Conservation (phyloP, 768 basidiomycete species). For the Boletus reticulatus region DNA sequence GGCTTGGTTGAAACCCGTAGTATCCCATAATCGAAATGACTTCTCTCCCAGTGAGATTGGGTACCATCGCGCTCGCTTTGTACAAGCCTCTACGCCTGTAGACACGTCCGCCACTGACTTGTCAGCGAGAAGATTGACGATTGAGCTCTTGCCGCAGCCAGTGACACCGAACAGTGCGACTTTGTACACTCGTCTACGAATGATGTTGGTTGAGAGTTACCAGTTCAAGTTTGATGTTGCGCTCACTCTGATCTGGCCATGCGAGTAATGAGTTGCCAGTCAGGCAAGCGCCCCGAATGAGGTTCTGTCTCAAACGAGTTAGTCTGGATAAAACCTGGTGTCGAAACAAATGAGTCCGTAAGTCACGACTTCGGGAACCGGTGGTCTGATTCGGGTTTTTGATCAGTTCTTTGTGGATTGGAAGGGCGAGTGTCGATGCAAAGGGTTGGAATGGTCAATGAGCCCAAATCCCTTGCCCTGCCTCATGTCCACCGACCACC, state of each 20-base stretch:
- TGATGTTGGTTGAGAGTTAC: not conserved
- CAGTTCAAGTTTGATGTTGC: not conserved
- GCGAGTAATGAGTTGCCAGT: not conserved
- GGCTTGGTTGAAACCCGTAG: conserved; percentile 33
- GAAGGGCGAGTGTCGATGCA: not conserved
- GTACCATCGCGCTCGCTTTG: conserved; percentile 26
- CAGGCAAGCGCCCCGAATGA: not conserved
- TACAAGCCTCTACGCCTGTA: conserved; percentile 31
- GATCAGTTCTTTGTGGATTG: not conserved
- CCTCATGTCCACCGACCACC: conserved; percentile 16
- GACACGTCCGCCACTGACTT: conserved; percentile 29
- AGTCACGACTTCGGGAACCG: not conserved
- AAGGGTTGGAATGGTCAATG: not conserved
- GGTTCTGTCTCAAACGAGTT: not conserved
- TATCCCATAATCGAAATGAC: conserved; percentile 33
- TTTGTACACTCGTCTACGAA: conserved; percentile 20
- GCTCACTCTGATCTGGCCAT: conserved; percentile 20
- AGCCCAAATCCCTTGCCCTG: conserved; percentile 4
- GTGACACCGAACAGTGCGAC: conserved; percentile 27
- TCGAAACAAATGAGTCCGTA: not conserved
- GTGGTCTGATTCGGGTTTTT: not conserved
- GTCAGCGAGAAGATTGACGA: conserved; percentile 30
- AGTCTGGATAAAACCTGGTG: not conserved
- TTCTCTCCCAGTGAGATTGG: conserved; percentile 19
- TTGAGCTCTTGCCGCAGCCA: conserved; percentile 31